phyloP scores from a whole-genome alignment of 1,284 basidiomycete species.

The Moniliophthora roreri region DNA sequence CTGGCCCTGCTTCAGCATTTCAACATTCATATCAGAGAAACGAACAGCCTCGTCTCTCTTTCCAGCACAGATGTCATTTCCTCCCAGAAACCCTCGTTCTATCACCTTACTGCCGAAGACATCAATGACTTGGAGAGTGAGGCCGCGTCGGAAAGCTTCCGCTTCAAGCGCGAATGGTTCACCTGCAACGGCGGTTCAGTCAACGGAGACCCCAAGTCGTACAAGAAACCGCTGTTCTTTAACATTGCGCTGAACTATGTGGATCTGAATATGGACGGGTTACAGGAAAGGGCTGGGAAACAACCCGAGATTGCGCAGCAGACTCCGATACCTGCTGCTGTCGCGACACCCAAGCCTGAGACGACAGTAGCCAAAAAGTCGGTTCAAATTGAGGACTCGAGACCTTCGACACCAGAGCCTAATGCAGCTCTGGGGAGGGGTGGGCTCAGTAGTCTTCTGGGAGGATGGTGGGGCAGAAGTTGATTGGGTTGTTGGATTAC shows the following conservation, averaged over 20 bases:
- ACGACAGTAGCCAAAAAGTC: conserved; percentile 1
- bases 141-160: conserved; percentile 48
- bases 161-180: conserved; percentile 80
- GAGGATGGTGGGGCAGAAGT: conserved; percentile 48
- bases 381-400: conserved; percentile 3
- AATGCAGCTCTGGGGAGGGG: conserved; percentile 24
- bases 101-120: conserved; percentile 45
- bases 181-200: conserved; percentile 66
- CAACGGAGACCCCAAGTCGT: conserved; percentile 40
- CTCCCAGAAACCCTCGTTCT: conserved; percentile 47
- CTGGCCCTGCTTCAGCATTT: conserved; percentile 69
- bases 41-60: conserved; percentile 47
- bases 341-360: conserved; percentile 4
- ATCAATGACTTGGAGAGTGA: conserved; percentile 52
- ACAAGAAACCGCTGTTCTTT: conserved; percentile 88
- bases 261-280: conserved; percentile 76
- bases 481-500: conserved; percentile 17
- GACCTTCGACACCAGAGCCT: conserved; percentile 28
- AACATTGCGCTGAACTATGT: conserved; percentile 95
- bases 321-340: conserved; percentile 1
- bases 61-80: conserved; percentile 43
- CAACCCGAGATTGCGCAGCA: conserved; percentile 18
- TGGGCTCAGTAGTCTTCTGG: conserved; percentile 41
- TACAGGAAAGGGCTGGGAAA: conserved; percentile 73
- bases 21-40: conserved; percentile 70